Evolutionary conservation across 495 filamentous ascomycete species (phyloP).

Genomic region (Talaromyces proteolyticus): DNA sequence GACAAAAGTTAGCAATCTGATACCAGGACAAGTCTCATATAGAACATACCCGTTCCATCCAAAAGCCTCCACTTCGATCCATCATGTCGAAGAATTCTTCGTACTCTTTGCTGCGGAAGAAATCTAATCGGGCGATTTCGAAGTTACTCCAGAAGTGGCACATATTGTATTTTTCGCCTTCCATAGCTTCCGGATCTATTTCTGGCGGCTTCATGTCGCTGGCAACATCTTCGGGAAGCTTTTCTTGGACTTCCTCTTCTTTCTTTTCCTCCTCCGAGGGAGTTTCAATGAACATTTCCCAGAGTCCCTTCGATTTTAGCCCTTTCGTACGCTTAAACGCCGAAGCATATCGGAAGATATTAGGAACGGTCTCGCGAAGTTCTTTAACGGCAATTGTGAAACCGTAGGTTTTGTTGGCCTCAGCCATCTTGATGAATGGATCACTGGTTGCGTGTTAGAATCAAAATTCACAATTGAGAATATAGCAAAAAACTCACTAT

Average conservation of each 20-base stretch:
- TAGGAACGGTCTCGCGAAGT: constrained; percentile 94
- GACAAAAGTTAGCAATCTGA: constrained; percentile 18
- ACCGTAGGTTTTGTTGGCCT: constrained; percentile 94
- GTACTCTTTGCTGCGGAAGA: constrained; percentile 94
- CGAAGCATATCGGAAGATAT: constrained; percentile 99
- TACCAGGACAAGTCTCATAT: not conserved
- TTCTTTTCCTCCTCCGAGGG: constrained; percentile 48
- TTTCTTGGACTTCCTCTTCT: constrained; percentile 57
- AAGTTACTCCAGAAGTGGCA: constrained; percentile 99
- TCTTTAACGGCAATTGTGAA: constrained; percentile 99
- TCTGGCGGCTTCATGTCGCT: constrained; percentile 65
- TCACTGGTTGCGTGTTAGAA: too few species aligned
- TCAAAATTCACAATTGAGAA: constrained; percentile 11
- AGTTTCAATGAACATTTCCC: constrained; percentile 97
- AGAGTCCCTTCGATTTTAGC: constrained; percentile 83
- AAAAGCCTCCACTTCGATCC: constrained; percentile 96
- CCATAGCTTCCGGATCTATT: constrained; percentile 91
- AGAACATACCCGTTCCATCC: constrained; percentile 85
- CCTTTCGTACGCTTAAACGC: constrained; percentile 95
- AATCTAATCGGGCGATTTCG: constrained; percentile 91
- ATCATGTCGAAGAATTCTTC: constrained; percentile 99
- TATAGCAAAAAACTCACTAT: constrained; percentile 59
- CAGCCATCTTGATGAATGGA: constrained; percentile 90
- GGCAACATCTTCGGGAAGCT: constrained; percentile 83
- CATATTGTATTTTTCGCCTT: constrained; percentile 98